Percentiles rank a stretch among this genome's conserved stretches.
Evolutionary conservation across 805 yeast genomes (phyloP).

Genomic region (Hanseniaspora singularis): DNA sequence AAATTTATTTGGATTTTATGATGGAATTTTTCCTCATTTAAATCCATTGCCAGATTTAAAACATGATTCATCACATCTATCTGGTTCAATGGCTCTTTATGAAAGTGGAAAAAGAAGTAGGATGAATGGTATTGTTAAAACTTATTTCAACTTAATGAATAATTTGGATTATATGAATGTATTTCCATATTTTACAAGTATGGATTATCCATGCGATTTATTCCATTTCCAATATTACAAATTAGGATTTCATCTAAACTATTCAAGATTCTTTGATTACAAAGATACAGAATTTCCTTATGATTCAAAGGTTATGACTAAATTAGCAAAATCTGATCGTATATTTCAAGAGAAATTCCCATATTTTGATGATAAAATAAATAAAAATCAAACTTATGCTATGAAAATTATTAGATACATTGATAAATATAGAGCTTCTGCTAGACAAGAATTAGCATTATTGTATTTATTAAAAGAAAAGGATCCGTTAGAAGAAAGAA

Average conservation of each 20-base stretch:
- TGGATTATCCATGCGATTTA: background rate
- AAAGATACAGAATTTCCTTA: background rate
- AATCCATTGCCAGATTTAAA: background rate
- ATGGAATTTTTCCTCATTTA: slow-evolving; percentile 5
- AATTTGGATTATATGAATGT: slow-evolving; percentile 1
- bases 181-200: slow-evolving; percentile 3
- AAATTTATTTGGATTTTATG: slow-evolving; percentile 11
- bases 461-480: slow-evolving; percentile 34
- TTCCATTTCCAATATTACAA: background rate
- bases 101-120: slow-evolving; percentile 11
- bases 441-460: slow-evolving; percentile 80
- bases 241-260: background rate
- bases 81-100: slow-evolving; percentile 6
- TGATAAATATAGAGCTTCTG: slow-evolving; percentile 90
- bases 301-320: slow-evolving; percentile 7
- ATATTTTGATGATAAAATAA: background rate
- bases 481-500: slow-evolving; percentile 24
- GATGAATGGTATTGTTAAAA: slow-evolving; percentile 6
- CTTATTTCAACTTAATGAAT: slow-evolving; percentile 8
- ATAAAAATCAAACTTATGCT: slow-evolving; percentile 33
- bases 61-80: background rate
- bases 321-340: background rate
- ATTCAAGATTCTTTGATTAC: slow-evolving; percentile 2
- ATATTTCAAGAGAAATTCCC: slow-evolving; percentile 9
- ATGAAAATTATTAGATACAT: slow-evolving; percentile 85